Percentiles rank a stretch among this genome's conserved stretches.
These are phyloP conservation scores for Colletotrichum endophyticum DNA, from an alignment of 2,329 filamentous ascomycete species.

Conservation along the genomic window DNA sequence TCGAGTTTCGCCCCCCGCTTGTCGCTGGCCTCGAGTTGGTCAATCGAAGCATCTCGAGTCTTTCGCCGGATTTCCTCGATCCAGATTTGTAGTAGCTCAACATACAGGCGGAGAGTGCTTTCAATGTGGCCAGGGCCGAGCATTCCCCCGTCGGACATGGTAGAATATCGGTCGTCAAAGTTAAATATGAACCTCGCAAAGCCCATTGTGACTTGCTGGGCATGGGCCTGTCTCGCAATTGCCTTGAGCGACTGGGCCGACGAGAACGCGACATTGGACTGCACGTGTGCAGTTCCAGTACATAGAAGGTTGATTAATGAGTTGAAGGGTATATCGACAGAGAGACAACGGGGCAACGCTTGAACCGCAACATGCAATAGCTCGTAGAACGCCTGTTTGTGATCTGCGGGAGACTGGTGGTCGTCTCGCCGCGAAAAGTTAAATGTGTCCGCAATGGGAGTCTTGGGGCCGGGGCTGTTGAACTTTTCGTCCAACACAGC, in stretches of 20 bases:
- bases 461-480: slow-evolving; percentile 84
- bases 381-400: slow-evolving; percentile 95
- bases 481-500: slow-evolving; percentile 96
- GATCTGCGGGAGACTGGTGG: slow-evolving; percentile 72
- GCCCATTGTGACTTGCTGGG: slow-evolving; percentile 94
- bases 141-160: slow-evolving; percentile 98
- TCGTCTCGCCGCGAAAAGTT: slow-evolving; percentile 88
- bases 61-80: slow-evolving; percentile 95
- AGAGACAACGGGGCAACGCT: slow-evolving; percentile 91
- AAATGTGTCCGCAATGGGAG: slow-evolving; percentile 92
- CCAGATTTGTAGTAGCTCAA: slow-evolving; percentile 95
- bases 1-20: slow-evolving; percentile 81
- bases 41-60: slow-evolving; percentile 72
- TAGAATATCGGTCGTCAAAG: slow-evolving; percentile 96
- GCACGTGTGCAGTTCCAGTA: slow-evolving; percentile 94
- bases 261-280: slow-evolving; percentile 88
- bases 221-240: slow-evolving; percentile 90
- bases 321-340: slow-evolving; percentile 89
- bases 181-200: slow-evolving; percentile 99
- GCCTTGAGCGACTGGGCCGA: slow-evolving; percentile 94
- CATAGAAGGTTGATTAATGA: slow-evolving; percentile 93
- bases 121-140: slow-evolving; percentile 94
- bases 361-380: slow-evolving; percentile 94
- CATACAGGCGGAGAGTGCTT: slow-evolving; percentile 88
- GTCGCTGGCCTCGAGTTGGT: slow-evolving; percentile 70